Evolutionary conservation across 805 yeast genomes (phyloP).

Genomic region (Saccharomyces paradoxus): DNA sequence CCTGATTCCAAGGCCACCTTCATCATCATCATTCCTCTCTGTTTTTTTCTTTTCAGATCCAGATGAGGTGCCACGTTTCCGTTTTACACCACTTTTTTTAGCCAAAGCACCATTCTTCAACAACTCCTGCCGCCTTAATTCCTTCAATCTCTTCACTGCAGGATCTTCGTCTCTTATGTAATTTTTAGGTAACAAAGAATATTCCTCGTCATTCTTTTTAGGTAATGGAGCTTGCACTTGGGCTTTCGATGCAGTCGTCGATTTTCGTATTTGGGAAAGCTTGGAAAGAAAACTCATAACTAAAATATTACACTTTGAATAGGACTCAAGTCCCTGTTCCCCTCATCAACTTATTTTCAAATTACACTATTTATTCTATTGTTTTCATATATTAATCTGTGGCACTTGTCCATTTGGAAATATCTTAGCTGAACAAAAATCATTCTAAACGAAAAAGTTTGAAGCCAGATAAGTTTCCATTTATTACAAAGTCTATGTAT

Average conservation of each 20-base stretch:
- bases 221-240: not conserved
- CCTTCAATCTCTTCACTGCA: constrained; percentile 62
- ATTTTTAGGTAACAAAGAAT: constrained; percentile 20
- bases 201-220: constrained; percentile 7
- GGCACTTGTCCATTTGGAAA: not conserved
- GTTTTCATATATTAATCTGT: not conserved
- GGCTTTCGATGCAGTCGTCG: constrained; percentile 5
- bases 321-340: not conserved
- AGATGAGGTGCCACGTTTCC: not conserved
- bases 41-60: constrained; percentile 4
- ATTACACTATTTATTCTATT: not conserved
- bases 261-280: constrained; percentile 22
- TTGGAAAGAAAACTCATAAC: constrained; percentile 29
- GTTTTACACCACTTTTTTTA: constrained; percentile 17
- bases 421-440: not conserved
- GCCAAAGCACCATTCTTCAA: constrained; percentile 34
- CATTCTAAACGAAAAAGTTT: not conserved
- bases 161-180: constrained; percentile 46
- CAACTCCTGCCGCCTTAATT: constrained; percentile 50
- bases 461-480: not conserved
- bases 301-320: not conserved
- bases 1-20: constrained; percentile 11
- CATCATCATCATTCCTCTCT: constrained; percentile 9
- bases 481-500: not conserved
- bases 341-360: not conserved